Conservation (phyloP, 2,329 filamentous ascomycete species). For the Alternaria metachromatica region DNA sequence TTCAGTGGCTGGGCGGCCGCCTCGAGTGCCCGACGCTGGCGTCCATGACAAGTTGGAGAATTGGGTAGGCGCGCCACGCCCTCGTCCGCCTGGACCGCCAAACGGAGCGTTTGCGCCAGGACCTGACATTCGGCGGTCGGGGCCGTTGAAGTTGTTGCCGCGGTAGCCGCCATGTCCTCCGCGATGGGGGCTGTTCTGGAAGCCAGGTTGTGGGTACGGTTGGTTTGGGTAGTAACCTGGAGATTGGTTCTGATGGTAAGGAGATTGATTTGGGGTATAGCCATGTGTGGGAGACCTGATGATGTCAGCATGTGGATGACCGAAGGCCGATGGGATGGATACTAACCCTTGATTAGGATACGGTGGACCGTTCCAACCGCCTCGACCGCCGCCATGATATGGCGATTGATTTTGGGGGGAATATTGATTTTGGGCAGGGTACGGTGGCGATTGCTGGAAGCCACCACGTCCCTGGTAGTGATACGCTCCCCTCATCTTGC, state of each 20-base stretch:
- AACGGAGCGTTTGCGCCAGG: slow-evolving; percentile 54
- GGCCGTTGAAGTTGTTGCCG: slow-evolving; percentile 57
- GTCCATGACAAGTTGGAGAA: slow-evolving; percentile 77
- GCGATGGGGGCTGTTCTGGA: slow-evolving; percentile 56
- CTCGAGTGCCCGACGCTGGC: slow-evolving; percentile 61
- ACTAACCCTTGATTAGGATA: slow-evolving; percentile 59
- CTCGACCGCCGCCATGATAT: slow-evolving; percentile 61
- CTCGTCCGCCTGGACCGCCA: slow-evolving; percentile 55
- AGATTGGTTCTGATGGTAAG: slow-evolving; percentile 56
- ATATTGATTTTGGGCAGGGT: slow-evolving; percentile 63
- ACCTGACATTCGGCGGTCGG: slow-evolving; percentile 53
- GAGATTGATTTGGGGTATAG: slow-evolving; percentile 63
- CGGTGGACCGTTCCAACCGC: slow-evolving; percentile 58
- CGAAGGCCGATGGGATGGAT: background rate
- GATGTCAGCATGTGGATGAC: slow-evolving; percentile 33
- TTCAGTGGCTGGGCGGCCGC: slow-evolving; percentile 55
- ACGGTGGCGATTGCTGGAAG: slow-evolving; percentile 66
- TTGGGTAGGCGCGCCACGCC: slow-evolving; percentile 58
- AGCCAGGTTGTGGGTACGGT: slow-evolving; percentile 63
- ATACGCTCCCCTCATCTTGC: slow-evolving; percentile 47
- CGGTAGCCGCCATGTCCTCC: slow-evolving; percentile 64
- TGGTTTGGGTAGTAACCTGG: slow-evolving; percentile 59
- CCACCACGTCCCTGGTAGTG: slow-evolving; percentile 47
- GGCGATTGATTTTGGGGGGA: slow-evolving; percentile 69
- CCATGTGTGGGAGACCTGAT: slow-evolving; percentile 57